Evolutionary conservation across 176 grass and related monocot species (phyloP).

Genomic region (Rhynchospora tenuis): DNA sequence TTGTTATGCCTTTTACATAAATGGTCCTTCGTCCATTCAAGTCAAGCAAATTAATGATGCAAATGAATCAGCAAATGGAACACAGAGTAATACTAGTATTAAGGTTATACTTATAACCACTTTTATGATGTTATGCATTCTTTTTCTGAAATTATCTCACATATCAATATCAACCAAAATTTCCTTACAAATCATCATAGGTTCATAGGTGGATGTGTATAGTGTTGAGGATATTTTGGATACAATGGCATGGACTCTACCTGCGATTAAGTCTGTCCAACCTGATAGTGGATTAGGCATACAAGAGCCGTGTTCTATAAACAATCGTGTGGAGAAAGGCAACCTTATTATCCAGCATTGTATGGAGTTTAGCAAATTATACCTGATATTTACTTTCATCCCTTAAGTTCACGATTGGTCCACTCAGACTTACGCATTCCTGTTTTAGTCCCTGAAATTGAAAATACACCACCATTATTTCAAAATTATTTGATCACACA

Average conservation of each 20-base stretch:
- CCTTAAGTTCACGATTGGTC: not conserved
- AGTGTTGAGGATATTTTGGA: conserved; percentile 69
- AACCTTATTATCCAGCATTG: conserved; percentile 62
- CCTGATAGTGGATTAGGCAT: conserved; percentile 76
- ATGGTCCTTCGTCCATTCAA: too few relatives aligned
- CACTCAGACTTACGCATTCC: not conserved
- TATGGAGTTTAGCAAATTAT: conserved; percentile 72
- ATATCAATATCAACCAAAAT: not conserved
- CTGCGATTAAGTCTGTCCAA: conserved; percentile 69
- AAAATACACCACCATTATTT: not conserved
- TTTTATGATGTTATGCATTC: not conserved
- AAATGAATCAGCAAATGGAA: conserved; percentile 3
- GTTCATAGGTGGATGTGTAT: conserved; percentile 56
- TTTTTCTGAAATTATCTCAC: not conserved
- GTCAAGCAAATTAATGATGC: too few relatives aligned
- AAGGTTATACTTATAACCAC: conserved; percentile 15
- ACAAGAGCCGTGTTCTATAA: conserved; percentile 74
- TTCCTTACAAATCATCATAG: conserved; percentile 34
- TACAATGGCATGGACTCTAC: conserved; percentile 65
- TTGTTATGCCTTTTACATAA: too few relatives aligned
- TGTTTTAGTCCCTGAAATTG: not conserved
- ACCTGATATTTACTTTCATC: conserved; percentile 55
- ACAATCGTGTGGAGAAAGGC: conserved; percentile 75
- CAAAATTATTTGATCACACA: too few relatives aligned
- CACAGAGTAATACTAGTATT: not conserved